Conservation (phyloP, 192 early-diverging fungal species). For the Cladochytrium replicatum region DNA sequence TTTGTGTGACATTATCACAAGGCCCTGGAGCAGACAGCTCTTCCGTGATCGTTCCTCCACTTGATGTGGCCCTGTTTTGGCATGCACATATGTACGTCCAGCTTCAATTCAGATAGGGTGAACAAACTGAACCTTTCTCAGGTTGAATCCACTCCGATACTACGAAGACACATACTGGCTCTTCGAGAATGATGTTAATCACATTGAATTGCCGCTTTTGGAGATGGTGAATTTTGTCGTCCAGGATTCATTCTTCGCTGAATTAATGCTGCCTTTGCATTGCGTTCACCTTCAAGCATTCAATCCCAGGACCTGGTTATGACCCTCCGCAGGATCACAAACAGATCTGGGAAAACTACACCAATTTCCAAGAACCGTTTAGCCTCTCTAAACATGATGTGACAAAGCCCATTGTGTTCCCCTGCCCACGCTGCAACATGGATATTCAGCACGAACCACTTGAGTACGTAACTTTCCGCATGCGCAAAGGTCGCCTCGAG, state of each 20-base stretch:
- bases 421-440: constrained; percentile 17
- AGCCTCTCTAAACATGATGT: constrained; percentile 17
- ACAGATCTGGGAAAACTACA: constrained; percentile 26
- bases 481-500: constrained; percentile 17
- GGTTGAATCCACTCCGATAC: constrained; percentile 45
- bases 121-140: too few species aligned
- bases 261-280: neutral
- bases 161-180: constrained; percentile 46
- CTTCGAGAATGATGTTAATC: constrained; percentile 20
- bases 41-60: constrained; percentile 5
- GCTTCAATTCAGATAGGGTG: too few species aligned
- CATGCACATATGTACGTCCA: constrained; percentile 50
- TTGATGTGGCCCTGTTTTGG: constrained; percentile 54
- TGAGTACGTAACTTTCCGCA: constrained; percentile 20
- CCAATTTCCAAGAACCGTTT: constrained; percentile 18
- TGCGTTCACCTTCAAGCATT: constrained; percentile 28
- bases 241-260: neutral
- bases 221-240: constrained; percentile 15
- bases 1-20: too few species aligned
- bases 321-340: constrained; percentile 22
- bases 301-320: constrained; percentile 24
- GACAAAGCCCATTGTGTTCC: constrained; percentile 26
- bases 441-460: constrained; percentile 3
- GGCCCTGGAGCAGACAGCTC: neutral
- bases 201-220: constrained; percentile 40